phyloP scores from a whole-genome alignment of 805 yeast genomes.

The Kluyveromyces wickerhamii region DNA sequence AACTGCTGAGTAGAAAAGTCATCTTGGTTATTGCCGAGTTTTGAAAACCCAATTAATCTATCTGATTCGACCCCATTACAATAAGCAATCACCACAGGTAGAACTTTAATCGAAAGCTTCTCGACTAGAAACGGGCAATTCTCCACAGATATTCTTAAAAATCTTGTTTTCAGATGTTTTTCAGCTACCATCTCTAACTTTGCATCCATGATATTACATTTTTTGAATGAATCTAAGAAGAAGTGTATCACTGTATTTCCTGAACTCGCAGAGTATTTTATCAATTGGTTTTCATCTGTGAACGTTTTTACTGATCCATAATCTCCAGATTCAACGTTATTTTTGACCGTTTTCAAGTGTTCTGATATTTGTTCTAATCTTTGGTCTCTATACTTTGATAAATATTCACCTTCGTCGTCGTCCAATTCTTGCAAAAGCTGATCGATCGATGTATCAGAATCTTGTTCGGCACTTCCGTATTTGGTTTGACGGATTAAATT shows the following conservation, averaged over 20 bases:
- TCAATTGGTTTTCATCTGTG: slow-evolving; percentile 47
- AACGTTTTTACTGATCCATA: slow-evolving; percentile 38
- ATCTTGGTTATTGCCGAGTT: slow-evolving; percentile 41
- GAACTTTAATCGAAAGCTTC: slow-evolving; percentile 52
- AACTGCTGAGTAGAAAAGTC: slow-evolving; percentile 41
- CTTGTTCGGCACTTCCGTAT: slow-evolving; percentile 14
- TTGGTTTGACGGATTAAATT: slow-evolving; percentile 20
- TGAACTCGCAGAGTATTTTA: slow-evolving; percentile 40
- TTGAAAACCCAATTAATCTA: slow-evolving; percentile 63
- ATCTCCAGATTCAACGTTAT: slow-evolving; percentile 32
- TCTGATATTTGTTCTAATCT: slow-evolving; percentile 50
- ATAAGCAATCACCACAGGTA: slow-evolving; percentile 65
- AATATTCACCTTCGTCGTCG: slow-evolving; percentile 42
- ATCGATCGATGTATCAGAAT: slow-evolving; percentile 29
- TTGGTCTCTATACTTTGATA: slow-evolving; percentile 50
- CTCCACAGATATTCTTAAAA: slow-evolving; percentile 50
- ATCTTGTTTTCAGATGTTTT: slow-evolving; percentile 48
- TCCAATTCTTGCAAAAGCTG: slow-evolving; percentile 39
- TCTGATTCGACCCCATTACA: slow-evolving; percentile 49
- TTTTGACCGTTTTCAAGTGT: slow-evolving; percentile 32
- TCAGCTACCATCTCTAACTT: slow-evolving; percentile 40
- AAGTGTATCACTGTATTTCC: slow-evolving; percentile 51
- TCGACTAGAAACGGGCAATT: slow-evolving; percentile 66
- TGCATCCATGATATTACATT: slow-evolving; percentile 53
- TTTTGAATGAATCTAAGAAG: slow-evolving; percentile 48